Conservation (phyloP, 305 asterid species). For the Ilex paraguariensis region DNA sequence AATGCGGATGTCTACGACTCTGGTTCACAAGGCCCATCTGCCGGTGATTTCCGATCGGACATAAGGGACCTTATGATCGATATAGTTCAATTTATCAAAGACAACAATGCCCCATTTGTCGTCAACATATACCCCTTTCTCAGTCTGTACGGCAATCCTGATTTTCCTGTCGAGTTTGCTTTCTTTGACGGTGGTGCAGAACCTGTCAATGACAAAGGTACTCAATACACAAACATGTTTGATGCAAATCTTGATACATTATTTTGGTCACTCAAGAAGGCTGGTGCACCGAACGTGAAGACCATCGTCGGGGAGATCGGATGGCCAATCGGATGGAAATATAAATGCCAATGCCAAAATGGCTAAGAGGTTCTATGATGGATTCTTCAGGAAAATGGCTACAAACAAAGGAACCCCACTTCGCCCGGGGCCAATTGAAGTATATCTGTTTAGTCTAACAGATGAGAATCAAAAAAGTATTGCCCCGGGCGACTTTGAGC, state of each 20-base stretch:
- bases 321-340: constrained; percentile 72
- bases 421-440: constrained; percentile 33
- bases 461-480: constrained; percentile 64
- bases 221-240: constrained; percentile 46
- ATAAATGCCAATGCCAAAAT: constrained; percentile 19
- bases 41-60: constrained; percentile 58
- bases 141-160: constrained; percentile 38
- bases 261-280: constrained; percentile 38
- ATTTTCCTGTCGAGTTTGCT: constrained; percentile 59
- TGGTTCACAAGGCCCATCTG: constrained; percentile 41
- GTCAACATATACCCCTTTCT: constrained; percentile 79
- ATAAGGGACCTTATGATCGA: constrained; percentile 46
- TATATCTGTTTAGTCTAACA: constrained; percentile 53
- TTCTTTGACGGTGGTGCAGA: constrained; percentile 49
- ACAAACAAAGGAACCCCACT: constrained; percentile 51
- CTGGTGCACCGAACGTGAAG: constrained; percentile 21
- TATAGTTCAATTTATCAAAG: constrained; percentile 35
- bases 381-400: constrained; percentile 55
- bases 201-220: constrained; percentile 40
- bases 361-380: constrained; percentile 54
- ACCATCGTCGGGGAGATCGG: constrained; percentile 69
- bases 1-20: constrained; percentile 72
- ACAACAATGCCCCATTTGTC: constrained; percentile 51
- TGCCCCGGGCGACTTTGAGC: constrained; percentile 66
- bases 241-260: constrained; percentile 75